phyloP scores from a whole-genome alignment of 805 yeast genomes.

The Lipomyces anomalus region DNA sequence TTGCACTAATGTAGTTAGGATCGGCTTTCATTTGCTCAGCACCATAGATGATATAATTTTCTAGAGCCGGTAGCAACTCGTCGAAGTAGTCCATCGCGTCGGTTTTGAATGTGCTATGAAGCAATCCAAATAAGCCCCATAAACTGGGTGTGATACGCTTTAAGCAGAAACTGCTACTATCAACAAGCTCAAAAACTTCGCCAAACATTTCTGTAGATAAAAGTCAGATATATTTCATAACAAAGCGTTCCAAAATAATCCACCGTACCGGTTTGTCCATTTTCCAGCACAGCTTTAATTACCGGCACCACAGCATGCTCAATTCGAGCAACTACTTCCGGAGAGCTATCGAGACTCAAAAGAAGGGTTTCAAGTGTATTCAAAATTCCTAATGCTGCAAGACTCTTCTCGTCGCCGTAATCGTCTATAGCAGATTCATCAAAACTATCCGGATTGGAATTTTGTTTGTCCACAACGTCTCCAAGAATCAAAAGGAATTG shows the following conservation, averaged over 20 bases:
- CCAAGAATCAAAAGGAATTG: conserved; percentile 68
- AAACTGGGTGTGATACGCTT: conserved; percentile 59
- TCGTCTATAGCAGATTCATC: conserved; percentile 38
- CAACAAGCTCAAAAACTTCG: conserved; percentile 72
- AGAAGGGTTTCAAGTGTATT: conserved; percentile 79
- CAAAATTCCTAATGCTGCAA: conserved; percentile 76
- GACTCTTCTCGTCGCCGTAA: conserved; percentile 44
- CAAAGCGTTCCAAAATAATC: not conserved
- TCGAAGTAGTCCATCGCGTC: conserved; percentile 60
- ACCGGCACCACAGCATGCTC: conserved; percentile 67
- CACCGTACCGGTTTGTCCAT: conserved; percentile 45
- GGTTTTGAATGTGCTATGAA: conserved; percentile 38
- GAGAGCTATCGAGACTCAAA: conserved; percentile 74
- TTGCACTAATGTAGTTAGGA: conserved; percentile 43
- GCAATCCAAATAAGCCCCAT: conserved; percentile 63
- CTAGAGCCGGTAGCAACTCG: conserved; percentile 67
- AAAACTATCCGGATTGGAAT: conserved; percentile 35
- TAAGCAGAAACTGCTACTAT: conserved; percentile 56
- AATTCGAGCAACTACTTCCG: conserved; percentile 54
- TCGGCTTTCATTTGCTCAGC: conserved; percentile 44
- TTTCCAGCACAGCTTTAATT: conserved; percentile 57
- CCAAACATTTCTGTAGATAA: conserved; percentile 67
- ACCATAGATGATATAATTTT: conserved; percentile 65
- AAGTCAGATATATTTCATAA: not conserved
- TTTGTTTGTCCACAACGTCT: conserved; percentile 55